phyloP scores from a whole-genome alignment of 345 rosid species.

The Eucalyptus erythrocorys region DNA sequence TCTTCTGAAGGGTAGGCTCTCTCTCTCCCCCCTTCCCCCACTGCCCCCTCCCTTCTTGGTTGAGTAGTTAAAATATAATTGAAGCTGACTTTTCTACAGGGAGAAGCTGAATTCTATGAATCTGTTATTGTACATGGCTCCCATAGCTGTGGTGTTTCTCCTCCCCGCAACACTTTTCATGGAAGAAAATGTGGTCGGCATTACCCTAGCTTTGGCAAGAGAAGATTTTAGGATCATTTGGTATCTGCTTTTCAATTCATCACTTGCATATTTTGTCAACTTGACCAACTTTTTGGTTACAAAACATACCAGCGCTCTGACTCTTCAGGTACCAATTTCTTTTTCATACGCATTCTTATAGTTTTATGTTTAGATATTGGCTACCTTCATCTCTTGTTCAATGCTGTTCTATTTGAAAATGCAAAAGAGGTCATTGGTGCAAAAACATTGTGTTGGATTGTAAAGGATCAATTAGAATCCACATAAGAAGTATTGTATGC shows the following conservation, averaged over 20 bases:
- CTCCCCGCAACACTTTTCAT: slow-evolving; percentile 91
- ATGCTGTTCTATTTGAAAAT: neutral
- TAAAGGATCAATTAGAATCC: neutral
- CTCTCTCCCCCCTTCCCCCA: neutral
- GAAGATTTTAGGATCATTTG: slow-evolving; percentile 78
- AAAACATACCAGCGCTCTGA: slow-evolving; percentile 94
- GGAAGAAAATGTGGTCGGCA: slow-evolving; percentile 95
- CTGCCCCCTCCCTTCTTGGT: neutral
- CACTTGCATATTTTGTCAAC: slow-evolving; percentile 90
- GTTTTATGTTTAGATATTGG: neutral
- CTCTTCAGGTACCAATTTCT: slow-evolving; percentile 66
- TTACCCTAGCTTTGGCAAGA: slow-evolving; percentile 91
- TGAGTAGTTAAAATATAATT: slow-evolving; percentile 6
- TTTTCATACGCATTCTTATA: neutral
- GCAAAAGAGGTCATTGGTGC: neutral
- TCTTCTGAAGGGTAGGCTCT: slow-evolving; percentile 84
- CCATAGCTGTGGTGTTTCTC: slow-evolving; percentile 84
- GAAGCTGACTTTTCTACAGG: slow-evolving; percentile 32
- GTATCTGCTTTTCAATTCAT: slow-evolving; percentile 93
- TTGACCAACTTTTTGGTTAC: slow-evolving; percentile 98
- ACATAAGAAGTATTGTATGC: neutral
- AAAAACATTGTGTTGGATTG: neutral
- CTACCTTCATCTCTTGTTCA: neutral
- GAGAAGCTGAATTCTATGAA: slow-evolving; percentile 99
- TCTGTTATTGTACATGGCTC: slow-evolving; percentile 97